These are phyloP conservation scores for Leonotis leonurus DNA, from an alignment of 257 asterid species.

Conservation along the genomic window DNA sequence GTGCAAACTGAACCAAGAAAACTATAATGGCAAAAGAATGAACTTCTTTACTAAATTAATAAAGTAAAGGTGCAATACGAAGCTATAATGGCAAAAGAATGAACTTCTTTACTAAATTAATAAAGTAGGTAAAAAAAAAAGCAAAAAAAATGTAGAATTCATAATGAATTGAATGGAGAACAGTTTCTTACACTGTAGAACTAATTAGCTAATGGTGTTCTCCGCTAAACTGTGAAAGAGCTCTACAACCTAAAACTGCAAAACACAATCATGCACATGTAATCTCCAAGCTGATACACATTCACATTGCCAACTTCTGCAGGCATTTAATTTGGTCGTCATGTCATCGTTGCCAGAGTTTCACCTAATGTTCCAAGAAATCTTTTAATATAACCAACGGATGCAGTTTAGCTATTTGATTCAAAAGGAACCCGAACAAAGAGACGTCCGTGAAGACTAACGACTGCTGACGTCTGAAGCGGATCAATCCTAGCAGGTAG, in stretches of 20 bases:
- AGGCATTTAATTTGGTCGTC: no score
- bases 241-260: constrained; percentile 21
- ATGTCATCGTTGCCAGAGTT: neutral
- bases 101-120: no score
- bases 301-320: constrained; percentile 18
- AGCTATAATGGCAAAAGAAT: no score
- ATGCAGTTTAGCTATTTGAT: constrained; percentile 24
- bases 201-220: no score
- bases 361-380: neutral
- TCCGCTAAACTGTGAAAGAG: constrained; percentile 4
- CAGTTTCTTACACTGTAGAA: no score
- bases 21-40: no score
- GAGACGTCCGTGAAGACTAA: constrained; percentile 88
- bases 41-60: no score
- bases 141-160: no score
- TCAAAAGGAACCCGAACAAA: constrained; percentile 83
- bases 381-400: neutral
- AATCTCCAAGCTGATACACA: constrained; percentile 24
- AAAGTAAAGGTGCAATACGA: no score
- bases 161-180: no score
- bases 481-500: constrained; percentile 85
- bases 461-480: constrained; percentile 82
- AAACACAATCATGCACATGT: constrained; percentile 20
- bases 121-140: no score
- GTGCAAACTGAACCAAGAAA: no score